phyloP scores from a whole-genome alignment of 345 rosid species.

The Linum trigynum region DNA sequence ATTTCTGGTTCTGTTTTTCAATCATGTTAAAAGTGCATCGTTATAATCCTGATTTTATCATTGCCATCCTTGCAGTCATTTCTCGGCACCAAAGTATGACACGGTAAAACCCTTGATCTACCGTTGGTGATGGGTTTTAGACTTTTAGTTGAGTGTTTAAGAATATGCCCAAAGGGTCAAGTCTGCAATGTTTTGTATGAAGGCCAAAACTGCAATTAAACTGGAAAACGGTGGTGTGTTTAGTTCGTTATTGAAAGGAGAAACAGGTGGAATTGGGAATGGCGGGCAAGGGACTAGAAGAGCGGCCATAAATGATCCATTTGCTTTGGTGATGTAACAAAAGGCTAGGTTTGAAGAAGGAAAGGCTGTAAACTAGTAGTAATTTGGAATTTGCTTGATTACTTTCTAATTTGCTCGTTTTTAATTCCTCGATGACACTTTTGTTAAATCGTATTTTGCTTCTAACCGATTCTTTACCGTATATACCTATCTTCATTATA shows the following conservation, averaged over 20 bases:
- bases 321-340: too few relatives aligned
- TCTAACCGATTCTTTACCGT: too few relatives aligned
- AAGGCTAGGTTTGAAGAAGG: not conserved
- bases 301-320: too few relatives aligned
- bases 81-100: constrained; percentile 47
- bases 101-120: not conserved
- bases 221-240: too few relatives aligned
- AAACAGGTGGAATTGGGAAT: not conserved
- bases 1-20: not conserved
- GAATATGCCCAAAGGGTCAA: not conserved
- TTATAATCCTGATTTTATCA: not conserved
- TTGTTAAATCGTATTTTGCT: too few relatives aligned
- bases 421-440: too few relatives aligned
- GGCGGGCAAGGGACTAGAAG: not conserved
- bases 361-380: not conserved
- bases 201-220: not conserved
- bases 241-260: not conserved
- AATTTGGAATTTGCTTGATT: too few relatives aligned
- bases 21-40: not conserved
- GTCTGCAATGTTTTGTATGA: not conserved
- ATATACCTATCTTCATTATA: too few relatives aligned
- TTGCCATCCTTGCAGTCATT: constrained; percentile 30
- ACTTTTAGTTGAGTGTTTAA: too few relatives aligned
- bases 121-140: too few relatives aligned
- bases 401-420: too few relatives aligned